Evolutionary conservation across 495 filamentous ascomycete species (phyloP), one percentile per base, ranked within the genome.

Genomic region (Hypoxylon cercidicola): DNA sequence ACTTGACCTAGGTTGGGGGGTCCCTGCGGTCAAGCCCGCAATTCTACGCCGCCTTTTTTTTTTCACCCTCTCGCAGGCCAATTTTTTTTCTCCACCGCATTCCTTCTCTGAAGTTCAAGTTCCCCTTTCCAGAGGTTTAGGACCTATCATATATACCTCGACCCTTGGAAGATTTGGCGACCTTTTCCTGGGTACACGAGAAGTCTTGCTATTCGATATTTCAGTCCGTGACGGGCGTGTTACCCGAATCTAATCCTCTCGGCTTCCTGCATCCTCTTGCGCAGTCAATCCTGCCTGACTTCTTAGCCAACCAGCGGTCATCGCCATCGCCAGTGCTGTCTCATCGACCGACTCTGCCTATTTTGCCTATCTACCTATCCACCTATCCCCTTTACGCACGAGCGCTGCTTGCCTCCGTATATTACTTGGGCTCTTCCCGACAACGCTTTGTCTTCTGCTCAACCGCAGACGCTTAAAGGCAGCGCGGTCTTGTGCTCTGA

Each of bases 211-310:
- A 30, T 60, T 50, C 44, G 59, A 39, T 57, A 46, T 60, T 54
- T 48, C 49, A 35, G 58, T 68, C 54, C 54, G 41, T 54, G 12
- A 56, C 60, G 50, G 30, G 65, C 55, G 60, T 68, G 28, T 55
- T 47, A 60, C 65, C 64, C 60, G 55, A 64, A 54, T 11, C 8
- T 64, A 43, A 57, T 66, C 55, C 43, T 18, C 40, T 65, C 69
- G 68, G 65, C 66, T 73, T 67, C 65, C 62, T 72, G 71, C 71
- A 71, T 73, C 62, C 43, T 63, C 61, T 68, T 68, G 71, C 68
- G 61, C 49, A 62, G 60, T 65, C 15, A 73, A 73, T 71, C 71
- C 65, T 71, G 60, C 65, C 69, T 64, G 56, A 71, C 52, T 52
- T 62, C 62, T 49, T 65, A 72, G 55, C 71, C 71, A 73, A 71